Percentiles rank a stretch among this genome's conserved stretches.
Evolutionary conservation across 805 yeast species (phyloP).

Genomic region (Lipomyces oligophaga): DNA sequence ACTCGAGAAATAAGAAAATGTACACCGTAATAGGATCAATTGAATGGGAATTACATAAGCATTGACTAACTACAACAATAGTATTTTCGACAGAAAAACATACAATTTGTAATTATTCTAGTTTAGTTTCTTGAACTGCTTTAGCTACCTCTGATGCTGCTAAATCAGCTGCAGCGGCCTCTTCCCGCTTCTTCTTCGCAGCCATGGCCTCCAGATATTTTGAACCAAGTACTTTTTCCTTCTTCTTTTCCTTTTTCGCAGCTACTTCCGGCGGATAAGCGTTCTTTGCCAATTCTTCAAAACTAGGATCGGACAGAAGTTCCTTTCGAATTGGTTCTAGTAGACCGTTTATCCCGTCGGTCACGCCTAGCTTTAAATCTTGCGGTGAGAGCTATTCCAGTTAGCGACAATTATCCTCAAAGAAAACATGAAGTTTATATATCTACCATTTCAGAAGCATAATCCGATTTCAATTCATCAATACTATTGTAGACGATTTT

Average conservation of each 20-base stretch:
- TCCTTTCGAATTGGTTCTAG: slow-evolving; percentile 81
- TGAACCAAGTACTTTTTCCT: slow-evolving; percentile 78
- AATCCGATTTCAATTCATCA: slow-evolving; percentile 68
- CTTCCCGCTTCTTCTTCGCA: slow-evolving; percentile 15
- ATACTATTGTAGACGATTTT: slow-evolving; percentile 67
- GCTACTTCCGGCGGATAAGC: slow-evolving; percentile 80
- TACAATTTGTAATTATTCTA: not conserved
- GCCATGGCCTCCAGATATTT: slow-evolving; percentile 62
- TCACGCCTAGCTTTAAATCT: slow-evolving; percentile 88
- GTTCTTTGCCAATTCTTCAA: slow-evolving; percentile 64
- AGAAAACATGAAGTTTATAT: not conserved
- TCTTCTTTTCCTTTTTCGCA: slow-evolving; percentile 66
- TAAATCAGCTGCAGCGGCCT: slow-evolving; percentile 30
- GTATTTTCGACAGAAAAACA: no score
- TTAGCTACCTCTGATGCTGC: slow-evolving; percentile 34
- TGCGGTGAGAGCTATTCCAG: slow-evolving; percentile 66
- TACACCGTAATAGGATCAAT: no score
- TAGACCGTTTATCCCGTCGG: slow-evolving; percentile 75
- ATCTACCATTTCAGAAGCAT: slow-evolving; percentile 51
- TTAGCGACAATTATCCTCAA: slow-evolving; percentile 1
- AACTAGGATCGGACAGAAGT: slow-evolving; percentile 58
- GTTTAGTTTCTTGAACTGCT: not conserved
- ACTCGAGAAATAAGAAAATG: no score
- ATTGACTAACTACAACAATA: no score
- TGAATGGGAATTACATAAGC: no score